phyloP scores from a whole-genome alignment of 805 yeast species.

The Sugiyamaella chiloensis region DNA sequence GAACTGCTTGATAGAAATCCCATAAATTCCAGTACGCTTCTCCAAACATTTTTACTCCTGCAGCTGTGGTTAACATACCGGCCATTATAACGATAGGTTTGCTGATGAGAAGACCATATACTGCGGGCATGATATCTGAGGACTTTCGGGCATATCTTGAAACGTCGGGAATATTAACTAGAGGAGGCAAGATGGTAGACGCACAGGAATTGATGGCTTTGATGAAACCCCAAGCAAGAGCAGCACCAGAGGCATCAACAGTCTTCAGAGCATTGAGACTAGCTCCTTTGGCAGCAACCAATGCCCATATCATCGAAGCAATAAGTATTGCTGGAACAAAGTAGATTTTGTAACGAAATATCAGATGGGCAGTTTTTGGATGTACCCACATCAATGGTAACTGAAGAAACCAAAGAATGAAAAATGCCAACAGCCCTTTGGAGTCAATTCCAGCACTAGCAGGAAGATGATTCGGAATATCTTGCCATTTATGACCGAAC shows the following conservation, averaged over 20 bases:
- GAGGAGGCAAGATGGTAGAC: slow-evolving; percentile 36
- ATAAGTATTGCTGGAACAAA: slow-evolving; percentile 32
- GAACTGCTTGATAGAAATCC: slow-evolving; percentile 39
- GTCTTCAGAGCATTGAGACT: slow-evolving; percentile 3
- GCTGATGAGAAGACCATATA: slow-evolving; percentile 1
- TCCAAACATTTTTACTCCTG: slow-evolving; percentile 43
- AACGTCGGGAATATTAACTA: slow-evolving; percentile 2
- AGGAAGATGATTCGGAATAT: slow-evolving; percentile 40
- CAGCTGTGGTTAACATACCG: slow-evolving; percentile 10
- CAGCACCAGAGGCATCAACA: slow-evolving; percentile 22
- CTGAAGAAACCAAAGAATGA: slow-evolving; percentile 28
- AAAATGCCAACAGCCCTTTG: slow-evolving; percentile 28
- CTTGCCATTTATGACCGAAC: slow-evolving; percentile 20
- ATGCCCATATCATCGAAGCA: slow-evolving; percentile 28
- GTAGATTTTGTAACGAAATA: slow-evolving; percentile 32
- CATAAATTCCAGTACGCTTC: slow-evolving; percentile 45
- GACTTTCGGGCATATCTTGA: not conserved
- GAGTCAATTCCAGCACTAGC: slow-evolving; percentile 35
- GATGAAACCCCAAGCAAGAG: slow-evolving; percentile 30
- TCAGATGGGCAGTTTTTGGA: slow-evolving; percentile 33
- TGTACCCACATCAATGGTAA: slow-evolving; percentile 20
- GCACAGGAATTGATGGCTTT: slow-evolving; percentile 44
- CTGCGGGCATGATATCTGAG: slow-evolving; percentile 2
- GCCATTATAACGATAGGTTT: slow-evolving; percentile 2
- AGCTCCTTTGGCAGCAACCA: slow-evolving; percentile 21